Conservation (phyloP, 2,329 filamentous ascomycete genomes). For the Ophiostoma himal-ulmi region DNA sequence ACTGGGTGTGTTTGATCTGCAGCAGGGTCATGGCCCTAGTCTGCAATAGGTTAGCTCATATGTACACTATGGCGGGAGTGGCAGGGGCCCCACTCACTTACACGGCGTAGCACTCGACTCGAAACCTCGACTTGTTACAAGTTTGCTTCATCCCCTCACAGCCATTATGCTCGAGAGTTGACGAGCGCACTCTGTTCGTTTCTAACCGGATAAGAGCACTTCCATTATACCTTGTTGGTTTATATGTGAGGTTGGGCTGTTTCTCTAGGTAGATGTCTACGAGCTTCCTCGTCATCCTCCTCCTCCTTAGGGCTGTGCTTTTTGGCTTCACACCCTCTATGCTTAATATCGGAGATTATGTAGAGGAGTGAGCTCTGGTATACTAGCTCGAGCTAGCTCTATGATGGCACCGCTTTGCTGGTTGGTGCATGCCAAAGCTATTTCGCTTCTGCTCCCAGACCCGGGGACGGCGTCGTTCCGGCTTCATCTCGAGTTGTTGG, state of each 20-base stretch:
- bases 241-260: not conserved
- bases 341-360: not conserved
- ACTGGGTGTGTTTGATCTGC: not conserved
- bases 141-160: not conserved
- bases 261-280: not conserved
- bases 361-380: not conserved
- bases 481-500: not conserved
- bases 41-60: not conserved
- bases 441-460: constrained; percentile 1
- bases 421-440: not conserved
- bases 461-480: not conserved
- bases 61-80: not conserved
- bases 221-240: not conserved
- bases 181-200: not conserved
- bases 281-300: not conserved
- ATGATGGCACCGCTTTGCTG: not conserved
- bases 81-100: constrained; percentile 2
- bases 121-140: constrained; percentile 9
- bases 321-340: not conserved
- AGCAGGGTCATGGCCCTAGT: not conserved
- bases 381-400: not conserved
- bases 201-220: not conserved
- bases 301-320: not conserved
- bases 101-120: constrained; percentile 8
- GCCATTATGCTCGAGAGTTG: not conserved